Percentiles rank a stretch among this genome's conserved stretches.
Evolutionary conservation across 2,329 filamentous ascomycete genomes (phyloP).

Genomic region (Periglandula ipomoeae): DNA sequence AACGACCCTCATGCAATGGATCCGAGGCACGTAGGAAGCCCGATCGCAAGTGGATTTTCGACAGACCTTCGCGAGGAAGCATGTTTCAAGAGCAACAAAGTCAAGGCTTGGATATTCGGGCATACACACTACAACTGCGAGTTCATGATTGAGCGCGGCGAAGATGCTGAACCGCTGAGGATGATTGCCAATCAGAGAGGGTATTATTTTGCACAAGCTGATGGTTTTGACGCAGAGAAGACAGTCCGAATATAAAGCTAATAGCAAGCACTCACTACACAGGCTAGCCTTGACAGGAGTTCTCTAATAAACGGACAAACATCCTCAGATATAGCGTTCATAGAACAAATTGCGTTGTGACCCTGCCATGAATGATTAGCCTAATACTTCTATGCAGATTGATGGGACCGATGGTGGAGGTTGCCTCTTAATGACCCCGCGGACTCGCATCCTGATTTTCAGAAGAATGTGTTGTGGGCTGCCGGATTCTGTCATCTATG

Average conservation of each 20-base stretch:
- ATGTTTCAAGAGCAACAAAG: conserved; percentile 25
- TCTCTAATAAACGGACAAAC: no score
- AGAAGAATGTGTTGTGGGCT: no score
- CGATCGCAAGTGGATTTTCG: conserved; percentile 24
- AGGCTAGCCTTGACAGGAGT: no score
- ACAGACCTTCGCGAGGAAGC: conserved; percentile 27
- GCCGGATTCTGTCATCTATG: no score
- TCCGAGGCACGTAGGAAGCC: conserved; percentile 22
- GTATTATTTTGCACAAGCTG: conserved; percentile 29
- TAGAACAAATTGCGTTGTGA: no score
- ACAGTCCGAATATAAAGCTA: conserved; percentile 2
- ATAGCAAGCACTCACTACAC: no score
- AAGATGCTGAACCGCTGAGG: conserved; percentile 16
- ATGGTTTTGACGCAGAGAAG: conserved; percentile 21
- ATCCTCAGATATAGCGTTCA: no score
- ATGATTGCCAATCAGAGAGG: conserved; percentile 31
- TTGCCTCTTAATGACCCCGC: no score
- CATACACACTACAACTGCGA: conserved; percentile 40
- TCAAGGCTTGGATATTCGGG: conserved; percentile 38
- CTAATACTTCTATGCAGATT: no score
- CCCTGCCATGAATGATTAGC: no score
- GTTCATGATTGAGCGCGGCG: conserved; percentile 18
- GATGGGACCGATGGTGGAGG: no score
- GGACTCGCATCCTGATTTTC: no score
- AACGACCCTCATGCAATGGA: conserved; percentile 23